Conservation (phyloP, 495 filamentous ascomycete species). For the Tuber umbilicatum region DNA sequence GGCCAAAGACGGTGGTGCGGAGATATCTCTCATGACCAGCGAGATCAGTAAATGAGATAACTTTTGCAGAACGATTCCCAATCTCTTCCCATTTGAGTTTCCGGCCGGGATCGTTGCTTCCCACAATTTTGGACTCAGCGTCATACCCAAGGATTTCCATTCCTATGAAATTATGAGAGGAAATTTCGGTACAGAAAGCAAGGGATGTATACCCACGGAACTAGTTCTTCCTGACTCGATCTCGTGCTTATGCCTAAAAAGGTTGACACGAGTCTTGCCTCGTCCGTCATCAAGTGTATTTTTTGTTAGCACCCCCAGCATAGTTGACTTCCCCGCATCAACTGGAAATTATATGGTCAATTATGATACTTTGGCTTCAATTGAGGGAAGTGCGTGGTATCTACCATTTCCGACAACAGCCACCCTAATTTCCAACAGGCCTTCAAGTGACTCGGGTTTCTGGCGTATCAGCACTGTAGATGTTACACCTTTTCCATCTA, state of each 20-base stretch:
- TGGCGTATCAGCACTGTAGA: constrained; percentile 81
- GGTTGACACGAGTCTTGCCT: constrained; percentile 88
- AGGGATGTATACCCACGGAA: constrained; percentile 69
- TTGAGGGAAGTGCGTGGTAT: constrained; percentile 17
- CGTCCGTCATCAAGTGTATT: constrained; percentile 91
- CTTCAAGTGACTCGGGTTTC: constrained; percentile 65
- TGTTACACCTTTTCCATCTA: constrained; percentile 45
- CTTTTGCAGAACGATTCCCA: constrained; percentile 87
- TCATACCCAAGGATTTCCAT: constrained; percentile 96
- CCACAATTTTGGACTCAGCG: constrained; percentile 74
- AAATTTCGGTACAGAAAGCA: neutral
- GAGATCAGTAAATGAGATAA: constrained; percentile 92
- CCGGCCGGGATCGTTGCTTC: constrained; percentile 70
- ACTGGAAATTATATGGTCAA: constrained; percentile 49
- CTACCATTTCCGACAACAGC: constrained; percentile 89
- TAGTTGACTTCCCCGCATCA: constrained; percentile 93
- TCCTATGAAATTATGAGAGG: constrained; percentile 28
- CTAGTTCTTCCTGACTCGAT: constrained; percentile 90
- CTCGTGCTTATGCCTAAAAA: constrained; percentile 97
- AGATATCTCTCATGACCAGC: constrained; percentile 94
- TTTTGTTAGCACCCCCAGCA: constrained; percentile 94
- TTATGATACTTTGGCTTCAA: constrained; percentile 2
- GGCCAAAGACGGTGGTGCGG: constrained; percentile 91
- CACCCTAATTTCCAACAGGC: constrained; percentile 91
- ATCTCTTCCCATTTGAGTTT: constrained; percentile 97